Percentiles rank a stretch among this genome's conserved stretches.
Evolutionary conservation across 2,329 filamentous ascomycete genomes (phyloP).

Genomic region (Ascochyta fabae): DNA sequence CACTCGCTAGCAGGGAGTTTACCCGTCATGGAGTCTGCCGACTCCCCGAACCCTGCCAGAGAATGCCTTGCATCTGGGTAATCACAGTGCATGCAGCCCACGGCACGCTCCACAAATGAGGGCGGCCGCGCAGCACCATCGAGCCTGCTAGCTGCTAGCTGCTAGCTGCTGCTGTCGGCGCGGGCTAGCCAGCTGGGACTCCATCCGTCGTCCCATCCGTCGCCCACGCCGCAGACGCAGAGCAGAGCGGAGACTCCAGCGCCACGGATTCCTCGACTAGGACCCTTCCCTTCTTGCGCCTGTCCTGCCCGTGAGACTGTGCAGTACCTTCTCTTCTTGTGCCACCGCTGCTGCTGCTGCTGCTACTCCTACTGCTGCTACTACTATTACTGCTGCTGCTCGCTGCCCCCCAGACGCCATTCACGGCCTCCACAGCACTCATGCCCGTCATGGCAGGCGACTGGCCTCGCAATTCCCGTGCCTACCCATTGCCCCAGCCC

Average conservation of each 20-base stretch:
- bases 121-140: slow-evolving; percentile 15
- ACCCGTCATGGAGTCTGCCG: not conserved
- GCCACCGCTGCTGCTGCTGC: slow-evolving; percentile 2
- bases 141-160: not conserved
- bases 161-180: not conserved
- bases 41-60: not conserved
- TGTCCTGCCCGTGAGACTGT: slow-evolving; percentile 13
- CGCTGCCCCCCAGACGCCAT: slow-evolving; percentile 3
- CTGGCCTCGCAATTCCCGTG: slow-evolving; percentile 18
- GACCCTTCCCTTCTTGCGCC: slow-evolving; percentile 10
- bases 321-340: slow-evolving; percentile 11
- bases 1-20: too few relatives aligned
- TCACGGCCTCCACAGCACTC: slow-evolving; percentile 7
- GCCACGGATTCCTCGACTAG: slow-evolving; percentile 8
- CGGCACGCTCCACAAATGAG: slow-evolving; percentile 19
- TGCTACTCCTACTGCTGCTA: slow-evolving; percentile 9
- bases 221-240: slow-evolving; percentile 7
- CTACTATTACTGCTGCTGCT: slow-evolving; percentile 9
- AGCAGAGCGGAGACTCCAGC: slow-evolving; percentile 16
- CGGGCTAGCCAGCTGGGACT: slow-evolving; percentile 11
- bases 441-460: slow-evolving; percentile 20
- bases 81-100: slow-evolving; percentile 18
- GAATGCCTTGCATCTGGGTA: slow-evolving; percentile 17
- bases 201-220: slow-evolving; percentile 13
- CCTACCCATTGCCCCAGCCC: slow-evolving; percentile 12